Evolutionary conservation across 371 early-diverging fungal species (phyloP), one percentile per base, ranked within the genome.

Genomic region (Dichotomocladium elegans): DNA sequence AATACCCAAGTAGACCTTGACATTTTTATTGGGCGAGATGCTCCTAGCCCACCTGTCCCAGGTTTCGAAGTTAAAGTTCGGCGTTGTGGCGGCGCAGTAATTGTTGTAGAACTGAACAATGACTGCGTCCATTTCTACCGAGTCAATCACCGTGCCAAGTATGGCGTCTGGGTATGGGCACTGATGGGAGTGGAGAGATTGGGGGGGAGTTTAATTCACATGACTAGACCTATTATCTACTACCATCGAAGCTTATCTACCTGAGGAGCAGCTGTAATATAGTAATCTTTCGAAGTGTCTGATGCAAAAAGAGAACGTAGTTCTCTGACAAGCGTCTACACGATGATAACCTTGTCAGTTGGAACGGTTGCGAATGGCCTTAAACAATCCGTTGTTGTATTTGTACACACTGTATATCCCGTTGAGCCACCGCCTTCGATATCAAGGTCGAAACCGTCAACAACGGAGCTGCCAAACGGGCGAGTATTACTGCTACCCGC

Each of bases 371-470:
- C n/a, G n/a, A n/a, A n/a, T n/a, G n/a, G n/a, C n/a, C n/a, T n/a
- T n/a, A n/a, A n/a, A n/a, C n/a, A n/a, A n/a, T n/a, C n/a, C n/a
- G n/a, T n/a, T n/a, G n/a, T n/a, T n/a, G n/a, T n/a, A n/a, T n/a
- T n/a, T n/a, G n/a, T n/a, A 25, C 35, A 68, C 35, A 48, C 70
- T 0, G 70, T 56, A 51, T 87, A 89, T 0, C 87, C 87, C 3
- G 60, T 50, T 11, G 65, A 59, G 12, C 62, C 58, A 15, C 87
- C 82, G 46, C 81, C 80, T 45, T 88, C 89, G 33, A 88, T 81
- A 47, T 89, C 90, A 33, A 89, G 61, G 55, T 88, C 88, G 33
- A 88, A 73, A 0, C 88, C 88, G 51, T 89, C 88, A 3, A 87
- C 58, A 2, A 79, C 62, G 0, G 78, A 83, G 41, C 74, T 69